Evolutionary conservation across 345 rosid species (phyloP).

Genomic region (Laguncularia racemosa): DNA sequence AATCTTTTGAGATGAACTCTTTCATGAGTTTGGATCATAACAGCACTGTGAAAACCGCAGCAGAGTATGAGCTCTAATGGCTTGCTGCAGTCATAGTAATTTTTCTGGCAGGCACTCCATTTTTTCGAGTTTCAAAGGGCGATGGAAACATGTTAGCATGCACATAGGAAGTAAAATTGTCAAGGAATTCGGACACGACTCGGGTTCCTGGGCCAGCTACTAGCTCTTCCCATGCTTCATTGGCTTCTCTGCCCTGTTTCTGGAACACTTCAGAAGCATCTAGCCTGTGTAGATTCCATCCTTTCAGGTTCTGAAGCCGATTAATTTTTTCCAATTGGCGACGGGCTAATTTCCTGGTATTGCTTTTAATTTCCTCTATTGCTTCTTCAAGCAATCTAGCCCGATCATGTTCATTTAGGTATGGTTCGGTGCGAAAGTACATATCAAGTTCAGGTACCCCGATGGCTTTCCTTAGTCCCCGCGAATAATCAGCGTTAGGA

Average conservation of each 20-base stretch:
- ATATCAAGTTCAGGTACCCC: constrained; percentile 70
- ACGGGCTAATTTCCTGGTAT: constrained; percentile 41
- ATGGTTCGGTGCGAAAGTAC: constrained; percentile 37
- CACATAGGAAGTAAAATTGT: constrained; percentile 4
- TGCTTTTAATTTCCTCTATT: constrained; percentile 42
- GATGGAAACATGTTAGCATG: background rate
- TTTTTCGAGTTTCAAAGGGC: constrained; percentile 1
- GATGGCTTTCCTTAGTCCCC: constrained; percentile 53
- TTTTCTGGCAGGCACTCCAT: too few species aligned
- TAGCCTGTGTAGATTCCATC: constrained; percentile 59
- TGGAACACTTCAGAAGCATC: constrained; percentile 62
- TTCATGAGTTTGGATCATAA: too few species aligned
- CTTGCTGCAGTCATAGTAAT: too few species aligned
- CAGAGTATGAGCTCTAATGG: too few species aligned
- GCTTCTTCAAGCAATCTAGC: constrained; percentile 35
- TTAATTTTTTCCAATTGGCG: constrained; percentile 63
- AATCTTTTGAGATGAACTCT: too few species aligned
- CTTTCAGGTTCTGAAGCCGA: constrained; percentile 34
- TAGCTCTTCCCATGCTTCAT: constrained; percentile 57
- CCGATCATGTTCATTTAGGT: constrained; percentile 14
- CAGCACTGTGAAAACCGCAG: too few species aligned
- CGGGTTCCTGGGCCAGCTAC: constrained; percentile 47
- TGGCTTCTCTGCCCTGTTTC: constrained; percentile 27
- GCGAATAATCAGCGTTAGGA: constrained; percentile 24
- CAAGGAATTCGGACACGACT: constrained; percentile 53